Evolutionary conservation across 768 basidiomycete species (phyloP).

Genomic region (Leccinum truebloodii): DNA sequence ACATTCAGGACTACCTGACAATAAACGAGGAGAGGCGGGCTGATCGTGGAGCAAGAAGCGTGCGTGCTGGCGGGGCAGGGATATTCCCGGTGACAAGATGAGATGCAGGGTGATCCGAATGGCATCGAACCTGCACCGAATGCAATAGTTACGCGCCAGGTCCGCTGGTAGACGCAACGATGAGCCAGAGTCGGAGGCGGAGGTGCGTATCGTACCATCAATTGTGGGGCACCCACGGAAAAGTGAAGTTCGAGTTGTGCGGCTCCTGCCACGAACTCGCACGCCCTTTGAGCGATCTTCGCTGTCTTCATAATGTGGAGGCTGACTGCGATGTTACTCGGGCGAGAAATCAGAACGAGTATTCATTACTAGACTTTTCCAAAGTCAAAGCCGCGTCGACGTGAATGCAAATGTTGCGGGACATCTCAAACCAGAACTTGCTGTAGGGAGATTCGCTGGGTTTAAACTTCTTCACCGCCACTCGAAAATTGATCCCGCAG

Average conservation of each 20-base stretch:
- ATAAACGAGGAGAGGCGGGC: background rate
- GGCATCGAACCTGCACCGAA: background rate
- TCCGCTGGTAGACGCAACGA: no score
- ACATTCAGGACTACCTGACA: background rate
- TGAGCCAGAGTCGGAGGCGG: no score
- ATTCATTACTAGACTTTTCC: background rate
- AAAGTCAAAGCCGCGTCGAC: background rate
- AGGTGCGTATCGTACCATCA: background rate
- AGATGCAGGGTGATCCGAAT: no score
- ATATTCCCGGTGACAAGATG: background rate
- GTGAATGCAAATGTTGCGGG: no score
- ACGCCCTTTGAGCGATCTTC: no score
- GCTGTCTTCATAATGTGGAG: no score
- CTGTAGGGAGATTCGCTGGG: background rate
- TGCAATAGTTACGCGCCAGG: background rate
- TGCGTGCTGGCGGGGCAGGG: background rate
- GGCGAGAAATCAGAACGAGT: no score
- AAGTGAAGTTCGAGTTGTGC: no score
- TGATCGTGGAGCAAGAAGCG: background rate
- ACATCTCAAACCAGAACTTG: background rate
- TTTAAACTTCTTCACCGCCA: background rate
- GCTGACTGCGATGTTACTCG: no score
- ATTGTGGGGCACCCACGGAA: background rate
- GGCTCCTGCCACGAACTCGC: no score
- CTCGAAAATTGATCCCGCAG: background rate